These are phyloP conservation scores for Aureobasidium subglaciale DNA, from an alignment of 2,329 filamentous ascomycete species.

Conservation along the genomic window DNA sequence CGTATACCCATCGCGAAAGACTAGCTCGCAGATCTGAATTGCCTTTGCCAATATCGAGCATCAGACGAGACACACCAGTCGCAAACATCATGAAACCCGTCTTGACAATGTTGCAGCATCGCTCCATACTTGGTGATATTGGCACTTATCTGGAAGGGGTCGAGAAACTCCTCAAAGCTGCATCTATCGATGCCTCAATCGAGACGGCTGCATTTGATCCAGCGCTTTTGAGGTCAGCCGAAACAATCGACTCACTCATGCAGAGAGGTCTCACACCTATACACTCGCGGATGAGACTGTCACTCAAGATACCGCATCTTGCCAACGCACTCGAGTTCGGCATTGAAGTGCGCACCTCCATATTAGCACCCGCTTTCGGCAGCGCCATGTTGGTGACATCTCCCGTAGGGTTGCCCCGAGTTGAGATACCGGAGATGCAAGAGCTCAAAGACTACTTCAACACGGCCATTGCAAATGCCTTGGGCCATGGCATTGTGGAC, in stretches of 20 bases:
- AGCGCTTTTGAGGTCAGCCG: slow-evolving; percentile 2
- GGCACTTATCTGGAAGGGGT: slow-evolving; percentile 27
- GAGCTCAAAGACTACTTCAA: slow-evolving; percentile 10
- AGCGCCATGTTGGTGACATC: slow-evolving; percentile 9
- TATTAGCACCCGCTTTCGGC: slow-evolving; percentile 9
- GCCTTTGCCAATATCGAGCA: slow-evolving; percentile 49
- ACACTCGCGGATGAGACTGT: neutral
- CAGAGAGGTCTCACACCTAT: slow-evolving; percentile 14
- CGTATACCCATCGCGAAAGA: slow-evolving; percentile 70
- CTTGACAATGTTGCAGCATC: slow-evolving; percentile 47
- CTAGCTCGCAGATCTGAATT: slow-evolving; percentile 61
- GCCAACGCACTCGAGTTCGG: neutral
- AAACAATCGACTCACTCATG: slow-evolving; percentile 17
- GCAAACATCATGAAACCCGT: slow-evolving; percentile 55
- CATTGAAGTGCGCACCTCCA: slow-evolving; percentile 11
- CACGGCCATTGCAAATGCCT: neutral
- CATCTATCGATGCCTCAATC: slow-evolving; percentile 16
- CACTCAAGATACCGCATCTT: neutral
- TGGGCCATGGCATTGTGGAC: neutral
- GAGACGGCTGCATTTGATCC: slow-evolving; percentile 17
- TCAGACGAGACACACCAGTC: slow-evolving; percentile 43
- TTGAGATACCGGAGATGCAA: slow-evolving; percentile 11
- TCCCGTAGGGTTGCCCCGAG: neutral
- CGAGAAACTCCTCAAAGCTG: slow-evolving; percentile 16
- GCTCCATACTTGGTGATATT: slow-evolving; percentile 30